Base-by-base conservation (phyloP, 225 moss, liverwort and hornwort genomes). In the Polytrichum commune region DNA sequence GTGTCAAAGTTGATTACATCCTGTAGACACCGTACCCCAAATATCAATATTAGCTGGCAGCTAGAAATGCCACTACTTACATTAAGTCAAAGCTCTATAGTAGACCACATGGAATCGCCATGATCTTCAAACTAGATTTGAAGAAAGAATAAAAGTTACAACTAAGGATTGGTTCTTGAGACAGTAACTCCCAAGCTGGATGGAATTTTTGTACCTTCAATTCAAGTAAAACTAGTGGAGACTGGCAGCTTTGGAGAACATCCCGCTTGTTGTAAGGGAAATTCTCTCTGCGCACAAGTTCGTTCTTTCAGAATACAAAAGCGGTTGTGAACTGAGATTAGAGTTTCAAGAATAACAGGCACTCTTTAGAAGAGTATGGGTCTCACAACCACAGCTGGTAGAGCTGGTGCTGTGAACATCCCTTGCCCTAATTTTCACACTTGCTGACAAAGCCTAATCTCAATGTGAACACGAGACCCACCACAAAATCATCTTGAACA, bases 1-100 rank as follows among this genome's bases (percentile, higher is more conserved):
- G 92, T 92, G 87, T 94, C 94, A 84, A 88, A 90, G 89, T 94
- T 94, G 73, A 94, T 77, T 77, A 94, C 84, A 73, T 94, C 92
- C 92, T 94, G 92, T 55, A 67, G 64, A 70, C 63, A 72, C 27
- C 67, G 69, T 54, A 62, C 29, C 54, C 66, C 46, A 27, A 32
- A 74, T 16, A 32, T 20, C 53, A 63, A 35, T 27, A 60, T 29
- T 23, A 67, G 65, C 9, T 65, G 13, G 46, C 13, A 46, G 13
- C 3, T 46, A 46, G 16, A 46, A 46, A 46, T 46, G 16, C 46
- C 35, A 60, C n/a, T 20, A 27, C 29, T 27, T 24, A 69, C 27
- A 57, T 20, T 19, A 25, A 66, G 7, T 33, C 33, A 24, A n/a
- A 33, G 38, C 35, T 53, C 20, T 32, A 33, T 3, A 35, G 38